A percentile compares a stretch with the other conserved stretches of the same genome.
Conservation (phyloP, 2,329 filamentous ascomycete species). For the Aspergillaceae sp. region DNA sequence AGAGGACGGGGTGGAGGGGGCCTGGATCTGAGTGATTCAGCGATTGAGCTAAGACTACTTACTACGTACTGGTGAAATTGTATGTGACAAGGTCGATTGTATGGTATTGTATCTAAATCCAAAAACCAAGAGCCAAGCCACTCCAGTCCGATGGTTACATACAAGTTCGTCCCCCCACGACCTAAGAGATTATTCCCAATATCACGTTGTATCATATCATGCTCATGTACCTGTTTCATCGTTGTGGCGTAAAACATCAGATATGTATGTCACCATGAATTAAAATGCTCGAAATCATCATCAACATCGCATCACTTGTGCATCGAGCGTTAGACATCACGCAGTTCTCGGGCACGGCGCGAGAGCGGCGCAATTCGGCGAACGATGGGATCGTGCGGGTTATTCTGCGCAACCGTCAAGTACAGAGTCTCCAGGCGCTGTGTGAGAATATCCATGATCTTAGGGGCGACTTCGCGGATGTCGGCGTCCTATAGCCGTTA, state of each 20-base stretch:
- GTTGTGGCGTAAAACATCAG: background rate
- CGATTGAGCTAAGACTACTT: too few relatives aligned
- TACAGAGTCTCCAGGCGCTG: constrained; percentile 50
- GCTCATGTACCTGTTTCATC: background rate
- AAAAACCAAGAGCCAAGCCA: too few relatives aligned
- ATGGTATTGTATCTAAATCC: too few relatives aligned
- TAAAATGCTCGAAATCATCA: too few relatives aligned
- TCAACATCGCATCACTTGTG: too few relatives aligned
- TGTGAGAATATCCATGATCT: constrained; percentile 52
- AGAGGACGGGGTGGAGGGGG: constrained; percentile 8
- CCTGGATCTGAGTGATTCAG: constrained; percentile 1
- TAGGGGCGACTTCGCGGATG: constrained; percentile 48
- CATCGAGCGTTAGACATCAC: constrained; percentile 5
- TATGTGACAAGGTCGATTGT: too few relatives aligned
- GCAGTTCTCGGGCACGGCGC: constrained; percentile 34
- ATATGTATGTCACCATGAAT: background rate
- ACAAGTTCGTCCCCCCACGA: too few relatives aligned
- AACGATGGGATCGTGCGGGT: constrained; percentile 45
- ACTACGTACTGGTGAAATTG: too few relatives aligned
- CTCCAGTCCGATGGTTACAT: too few relatives aligned
- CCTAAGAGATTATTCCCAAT: background rate
- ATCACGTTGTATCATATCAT: background rate
- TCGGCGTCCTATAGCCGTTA: constrained; percentile 40
- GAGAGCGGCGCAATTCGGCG: constrained; percentile 43
- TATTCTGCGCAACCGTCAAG: constrained; percentile 46